These are phyloP conservation scores for Pyricularia sp. DNA, from an alignment of 2,329 filamentous ascomycete genomes.

Conservation along the genomic window DNA sequence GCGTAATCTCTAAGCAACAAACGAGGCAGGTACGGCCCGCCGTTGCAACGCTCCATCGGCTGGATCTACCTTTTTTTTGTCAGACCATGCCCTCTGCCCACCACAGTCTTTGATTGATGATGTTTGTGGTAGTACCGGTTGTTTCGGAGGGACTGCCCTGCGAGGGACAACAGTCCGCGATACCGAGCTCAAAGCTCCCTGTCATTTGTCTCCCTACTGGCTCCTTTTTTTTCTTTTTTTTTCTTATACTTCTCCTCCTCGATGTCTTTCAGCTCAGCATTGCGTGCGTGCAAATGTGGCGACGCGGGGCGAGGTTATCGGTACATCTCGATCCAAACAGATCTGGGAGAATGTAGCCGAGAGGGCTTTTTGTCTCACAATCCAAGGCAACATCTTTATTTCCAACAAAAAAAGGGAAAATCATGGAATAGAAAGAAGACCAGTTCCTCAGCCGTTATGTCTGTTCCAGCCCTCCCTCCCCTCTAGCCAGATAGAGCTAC, in stretches of 20 bases:
- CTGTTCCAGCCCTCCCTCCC: neutral
- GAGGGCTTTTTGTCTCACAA: neutral
- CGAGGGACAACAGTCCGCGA: neutral
- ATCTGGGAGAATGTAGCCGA: neutral
- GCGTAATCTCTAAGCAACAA: neutral
- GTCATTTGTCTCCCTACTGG: neutral
- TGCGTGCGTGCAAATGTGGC: neutral
- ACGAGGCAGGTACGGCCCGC: neutral
- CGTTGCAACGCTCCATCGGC: neutral
- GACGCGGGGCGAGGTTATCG: neutral
- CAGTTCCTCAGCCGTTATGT: neutral
- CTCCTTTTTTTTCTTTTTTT: neutral
- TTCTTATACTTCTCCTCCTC: neutral
- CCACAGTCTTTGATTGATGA: neutral
- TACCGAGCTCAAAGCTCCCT: neutral
- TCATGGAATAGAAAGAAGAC: neutral
- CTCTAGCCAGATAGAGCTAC: neutral
- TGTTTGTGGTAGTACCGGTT: neutral
- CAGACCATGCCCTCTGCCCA: neutral
- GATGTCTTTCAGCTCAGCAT: neutral
- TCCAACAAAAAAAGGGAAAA: neutral
- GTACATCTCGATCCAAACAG: neutral
- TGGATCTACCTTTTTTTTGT: neutral
- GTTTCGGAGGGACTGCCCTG: neutral
- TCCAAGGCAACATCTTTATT: neutral